Conservation (phyloP, 768 basidiomycete genomes). For the Crucibulum laeve region DNA sequence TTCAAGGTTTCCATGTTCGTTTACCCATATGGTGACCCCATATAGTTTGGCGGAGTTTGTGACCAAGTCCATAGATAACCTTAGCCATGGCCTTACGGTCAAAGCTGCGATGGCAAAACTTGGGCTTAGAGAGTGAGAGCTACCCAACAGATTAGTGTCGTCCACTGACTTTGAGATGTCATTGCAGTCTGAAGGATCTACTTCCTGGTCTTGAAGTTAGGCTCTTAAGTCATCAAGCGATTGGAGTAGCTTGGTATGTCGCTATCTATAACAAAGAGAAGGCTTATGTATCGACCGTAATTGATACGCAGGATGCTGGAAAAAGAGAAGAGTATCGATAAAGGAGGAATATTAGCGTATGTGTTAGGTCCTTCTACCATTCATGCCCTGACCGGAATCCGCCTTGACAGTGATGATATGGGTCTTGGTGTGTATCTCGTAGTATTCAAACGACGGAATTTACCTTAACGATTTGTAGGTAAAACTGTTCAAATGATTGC, state of each 20-base stretch:
- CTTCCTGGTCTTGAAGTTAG: constrained; percentile 69
- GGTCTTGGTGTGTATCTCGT: constrained; percentile 40
- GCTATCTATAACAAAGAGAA: neutral
- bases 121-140: constrained; percentile 41
- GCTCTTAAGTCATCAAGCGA: constrained; percentile 68
- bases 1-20: neutral
- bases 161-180: neutral
- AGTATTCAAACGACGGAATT: neutral
- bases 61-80: constrained; percentile 52
- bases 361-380: constrained; percentile 11
- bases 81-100: constrained; percentile 48
- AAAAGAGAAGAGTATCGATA: constrained; percentile 47
- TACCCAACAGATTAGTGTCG: neutral
- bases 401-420: constrained; percentile 53
- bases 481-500: constrained; percentile 83
- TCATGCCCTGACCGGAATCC: neutral
- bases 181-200: constrained; percentile 41
- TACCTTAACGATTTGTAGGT: constrained; percentile 23
- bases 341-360: constrained; percentile 63
- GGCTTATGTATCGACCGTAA: neutral
- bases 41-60: constrained; percentile 61
- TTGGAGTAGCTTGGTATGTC: constrained; percentile 68
- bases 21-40: constrained; percentile 1
- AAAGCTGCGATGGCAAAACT: constrained; percentile 48
- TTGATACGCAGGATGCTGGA: constrained; percentile 61